Conservation (phyloP, 495 filamentous ascomycete species). For the Cladorrhinum samala region DNA sequence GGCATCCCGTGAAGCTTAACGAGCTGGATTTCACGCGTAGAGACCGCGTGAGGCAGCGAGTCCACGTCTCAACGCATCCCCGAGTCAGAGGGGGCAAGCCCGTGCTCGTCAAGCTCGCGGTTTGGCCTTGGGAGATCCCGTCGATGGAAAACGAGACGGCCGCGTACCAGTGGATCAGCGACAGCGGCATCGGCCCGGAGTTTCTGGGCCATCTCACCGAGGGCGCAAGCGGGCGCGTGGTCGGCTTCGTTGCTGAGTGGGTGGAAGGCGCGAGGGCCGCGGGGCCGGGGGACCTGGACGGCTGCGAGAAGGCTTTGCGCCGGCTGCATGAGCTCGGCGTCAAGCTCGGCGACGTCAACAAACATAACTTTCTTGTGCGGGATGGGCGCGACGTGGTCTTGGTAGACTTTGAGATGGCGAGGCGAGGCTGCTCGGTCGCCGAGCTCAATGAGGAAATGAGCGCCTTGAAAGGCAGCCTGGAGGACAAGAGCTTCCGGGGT, state of each 20-base stretch:
- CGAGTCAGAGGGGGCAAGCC: conserved; percentile 14
- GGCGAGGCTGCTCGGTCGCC: neutral
- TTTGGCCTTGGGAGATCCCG: conserved; percentile 35
- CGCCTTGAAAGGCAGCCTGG: neutral
- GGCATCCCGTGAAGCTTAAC: conserved; percentile 19
- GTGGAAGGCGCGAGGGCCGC: conserved; percentile 28
- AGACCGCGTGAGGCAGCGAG: conserved; percentile 8
- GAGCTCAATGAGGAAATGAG: conserved; percentile 6
- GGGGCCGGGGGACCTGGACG: conserved; percentile 24
- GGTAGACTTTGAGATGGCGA: conserved; percentile 34
- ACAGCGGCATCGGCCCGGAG: conserved; percentile 30
- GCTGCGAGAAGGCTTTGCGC: conserved; percentile 24
- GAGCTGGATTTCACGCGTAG: conserved; percentile 14
- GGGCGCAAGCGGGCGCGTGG: conserved; percentile 27
- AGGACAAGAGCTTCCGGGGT: neutral
- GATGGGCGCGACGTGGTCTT: conserved; percentile 20
- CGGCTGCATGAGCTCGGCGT: conserved; percentile 35
- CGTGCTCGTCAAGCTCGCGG: conserved; percentile 38
- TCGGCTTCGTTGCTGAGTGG: conserved; percentile 41
- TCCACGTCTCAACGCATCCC: conserved; percentile 15
- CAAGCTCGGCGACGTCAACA: conserved; percentile 41
- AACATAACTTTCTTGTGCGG: conserved; percentile 39
- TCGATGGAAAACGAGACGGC: conserved; percentile 37
- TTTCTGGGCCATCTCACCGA: conserved; percentile 44
- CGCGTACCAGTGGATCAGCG: conserved; percentile 37